These are phyloP conservation scores for Ascoidea asiatica DNA, from an alignment of 805 yeast species.

Conservation along the genomic window DNA sequence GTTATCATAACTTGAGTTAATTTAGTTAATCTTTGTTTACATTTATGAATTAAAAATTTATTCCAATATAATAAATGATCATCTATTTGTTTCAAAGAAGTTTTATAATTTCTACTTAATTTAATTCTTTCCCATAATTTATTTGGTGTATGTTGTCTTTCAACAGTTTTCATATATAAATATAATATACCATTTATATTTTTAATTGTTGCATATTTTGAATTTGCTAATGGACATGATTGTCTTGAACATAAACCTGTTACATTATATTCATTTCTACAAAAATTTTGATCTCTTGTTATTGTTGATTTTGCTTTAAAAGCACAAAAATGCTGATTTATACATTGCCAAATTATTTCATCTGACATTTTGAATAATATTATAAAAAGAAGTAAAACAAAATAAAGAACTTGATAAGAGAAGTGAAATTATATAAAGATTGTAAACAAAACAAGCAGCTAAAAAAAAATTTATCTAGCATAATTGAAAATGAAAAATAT, in stretches of 20 bases:
- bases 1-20: slow-evolving; percentile 92
- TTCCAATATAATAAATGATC: slow-evolving; percentile 87
- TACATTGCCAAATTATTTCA: slow-evolving; percentile 94
- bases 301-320: slow-evolving; percentile 70
- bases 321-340: slow-evolving; percentile 91
- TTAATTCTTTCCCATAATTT: slow-evolving; percentile 92
- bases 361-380: slow-evolving; percentile 44
- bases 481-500: too few relatives aligned
- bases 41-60: slow-evolving; percentile 77
- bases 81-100: slow-evolving; percentile 82
- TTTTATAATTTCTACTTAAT: slow-evolving; percentile 76
- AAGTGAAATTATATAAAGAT: too few relatives aligned
- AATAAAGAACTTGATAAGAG: too few relatives aligned
- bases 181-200: slow-evolving; percentile 68
- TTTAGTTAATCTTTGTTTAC: slow-evolving; percentile 92
- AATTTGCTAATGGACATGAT: slow-evolving; percentile 94
- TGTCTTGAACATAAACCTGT: slow-evolving; percentile 87
- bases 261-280: slow-evolving; percentile 93
- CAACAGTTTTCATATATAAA: slow-evolving; percentile 92
- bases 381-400: too few relatives aligned
- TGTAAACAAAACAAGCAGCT: too few relatives aligned
- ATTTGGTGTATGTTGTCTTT: slow-evolving; percentile 91
- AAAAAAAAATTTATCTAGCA: too few relatives aligned
- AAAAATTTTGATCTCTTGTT: slow-evolving; percentile 82
- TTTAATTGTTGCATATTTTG: slow-evolving; percentile 80